Base-by-base conservation (phyloP, 2,329 filamentous ascomycete species). In the Fusarium sp. region DNA sequence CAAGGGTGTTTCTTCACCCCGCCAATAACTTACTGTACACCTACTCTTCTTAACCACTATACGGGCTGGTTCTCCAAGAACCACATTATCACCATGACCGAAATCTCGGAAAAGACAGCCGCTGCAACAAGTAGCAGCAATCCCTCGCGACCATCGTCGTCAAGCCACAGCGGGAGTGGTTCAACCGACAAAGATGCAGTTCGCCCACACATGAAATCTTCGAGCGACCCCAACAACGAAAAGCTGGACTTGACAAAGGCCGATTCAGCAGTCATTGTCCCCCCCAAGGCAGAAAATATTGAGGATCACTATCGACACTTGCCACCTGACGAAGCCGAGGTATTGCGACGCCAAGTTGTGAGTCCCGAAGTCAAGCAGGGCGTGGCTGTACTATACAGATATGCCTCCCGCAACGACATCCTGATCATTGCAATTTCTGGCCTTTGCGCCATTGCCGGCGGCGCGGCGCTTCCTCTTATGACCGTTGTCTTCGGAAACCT, bases 401-500 rank as follows among this genome's bases (percentile, higher is more conserved):
- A 94, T 84, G 89, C 93, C 7, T 91, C 90, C 3, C 86, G 82
- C 54, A 87, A 86, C 72, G 93, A 95, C 78, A 77, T 91, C 21
- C 72, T 91, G 69, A 90, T 95, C 78, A 87, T 94, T 44, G 76
- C 81, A 43, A 81, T 94, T 61, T 89, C 91, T 57, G 79, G 85
- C 33, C 76, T 96, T 60, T 89, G 89, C 64, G 88, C 93, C 72
- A 93, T 95, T 73, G 90, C 87, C 38, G 92, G 90, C 23, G 94
- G 94, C 68, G 93, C 93, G 62, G 91, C 92, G 12, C 82, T 96
- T 69, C 94, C 94, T 10, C 84, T 95, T 30, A 96, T 96, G 90
- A 96, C 94, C 0, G 88, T 94, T 65, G 84, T 97, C 38, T 97
- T 97, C 77, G 94, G 94, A 69, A 89, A 91, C 58, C 86, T 97